These are phyloP conservation scores for Xylaria digitata DNA, from an alignment of 2,329 filamentous ascomycete genomes.

Conservation along the genomic window DNA sequence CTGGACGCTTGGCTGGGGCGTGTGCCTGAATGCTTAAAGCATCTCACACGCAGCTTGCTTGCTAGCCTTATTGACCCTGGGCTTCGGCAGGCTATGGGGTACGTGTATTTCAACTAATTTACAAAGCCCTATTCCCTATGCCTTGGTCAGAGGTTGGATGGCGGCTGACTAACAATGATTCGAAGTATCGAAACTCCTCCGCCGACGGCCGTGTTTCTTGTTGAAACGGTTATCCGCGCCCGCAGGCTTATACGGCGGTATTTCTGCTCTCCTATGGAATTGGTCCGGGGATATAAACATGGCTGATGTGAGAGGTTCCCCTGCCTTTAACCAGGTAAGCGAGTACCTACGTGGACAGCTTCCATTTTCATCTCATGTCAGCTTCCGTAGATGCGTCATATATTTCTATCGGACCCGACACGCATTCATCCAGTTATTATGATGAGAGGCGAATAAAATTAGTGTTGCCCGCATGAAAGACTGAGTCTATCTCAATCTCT, in stretches of 20 bases:
- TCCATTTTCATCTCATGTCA: no score
- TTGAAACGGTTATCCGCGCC: slow-evolving; percentile 7
- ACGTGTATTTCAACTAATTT: neutral
- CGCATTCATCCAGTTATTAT: no score
- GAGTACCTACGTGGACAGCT: neutral
- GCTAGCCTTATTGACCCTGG: slow-evolving; percentile 30
- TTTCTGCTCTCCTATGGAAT: slow-evolving; percentile 3
- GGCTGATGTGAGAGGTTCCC: neutral
- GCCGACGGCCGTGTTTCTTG: neutral
- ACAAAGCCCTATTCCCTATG: neutral
- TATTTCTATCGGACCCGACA: no score
- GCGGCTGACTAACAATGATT: neutral
- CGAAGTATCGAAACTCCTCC: slow-evolving; percentile 26
- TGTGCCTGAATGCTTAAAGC: slow-evolving; percentile 6
- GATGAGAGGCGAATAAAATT: no score
- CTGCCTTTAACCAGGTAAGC: neutral
- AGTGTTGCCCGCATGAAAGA: no score
- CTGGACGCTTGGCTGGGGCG: slow-evolving; percentile 16
- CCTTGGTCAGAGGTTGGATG: neutral
- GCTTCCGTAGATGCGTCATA: no score
- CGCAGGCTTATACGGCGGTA: slow-evolving; percentile 25
- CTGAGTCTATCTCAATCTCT: no score
- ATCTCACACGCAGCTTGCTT: slow-evolving; percentile 1
- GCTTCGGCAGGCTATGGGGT: slow-evolving; percentile 31
- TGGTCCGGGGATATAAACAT: slow-evolving; percentile 1